A percentile compares a stretch with the other conserved stretches of the same genome.
These are phyloP conservation scores for Zoysia matrella DNA, from an alignment of 202 grass and related monocot genomes.

Conservation along the genomic window DNA sequence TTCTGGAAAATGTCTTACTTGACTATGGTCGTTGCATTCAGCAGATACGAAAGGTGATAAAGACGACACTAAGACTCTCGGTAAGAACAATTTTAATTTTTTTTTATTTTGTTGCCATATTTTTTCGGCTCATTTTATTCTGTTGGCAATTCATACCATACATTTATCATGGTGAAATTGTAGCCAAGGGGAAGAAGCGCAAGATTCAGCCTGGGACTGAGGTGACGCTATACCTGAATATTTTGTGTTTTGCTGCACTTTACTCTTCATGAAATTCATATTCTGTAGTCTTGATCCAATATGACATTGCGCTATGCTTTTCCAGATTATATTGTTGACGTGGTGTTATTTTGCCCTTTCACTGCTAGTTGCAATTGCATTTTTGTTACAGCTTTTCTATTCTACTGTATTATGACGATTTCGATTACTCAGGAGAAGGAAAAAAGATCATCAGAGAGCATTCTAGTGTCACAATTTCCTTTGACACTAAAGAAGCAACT, in stretches of 20 bases:
- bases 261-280: slow-evolving; percentile 21
- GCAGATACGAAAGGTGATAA: slow-evolving; percentile 83
- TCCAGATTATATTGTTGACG: slow-evolving; percentile 20
- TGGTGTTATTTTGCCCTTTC: slow-evolving; percentile 10
- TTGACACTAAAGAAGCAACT: slow-evolving; percentile 91
- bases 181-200: slow-evolving; percentile 87
- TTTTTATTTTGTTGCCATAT: slow-evolving; percentile 26
- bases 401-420: slow-evolving; percentile 3
- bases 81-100: slow-evolving; percentile 44
- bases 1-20: slow-evolving; percentile 36
- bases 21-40: slow-evolving; percentile 34
- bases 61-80: slow-evolving; percentile 72
- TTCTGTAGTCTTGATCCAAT: slow-evolving; percentile 6
- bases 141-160: slow-evolving; percentile 3
- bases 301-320: slow-evolving; percentile 14
- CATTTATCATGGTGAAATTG: slow-evolving; percentile 43
- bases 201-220: slow-evolving; percentile 70
- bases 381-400: neutral
- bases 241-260: slow-evolving; percentile 6
- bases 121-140: slow-evolving; percentile 7
- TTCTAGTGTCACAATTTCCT: slow-evolving; percentile 87
- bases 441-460: slow-evolving; percentile 68
- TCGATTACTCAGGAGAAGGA: slow-evolving; percentile 69
- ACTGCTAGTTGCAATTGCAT: slow-evolving; percentile 16
- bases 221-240: slow-evolving; percentile 44